Evolutionary conservation across 225 moss, liverwort and hornwort genomes (phyloP).

Genomic region (Bryum argenteum): DNA sequence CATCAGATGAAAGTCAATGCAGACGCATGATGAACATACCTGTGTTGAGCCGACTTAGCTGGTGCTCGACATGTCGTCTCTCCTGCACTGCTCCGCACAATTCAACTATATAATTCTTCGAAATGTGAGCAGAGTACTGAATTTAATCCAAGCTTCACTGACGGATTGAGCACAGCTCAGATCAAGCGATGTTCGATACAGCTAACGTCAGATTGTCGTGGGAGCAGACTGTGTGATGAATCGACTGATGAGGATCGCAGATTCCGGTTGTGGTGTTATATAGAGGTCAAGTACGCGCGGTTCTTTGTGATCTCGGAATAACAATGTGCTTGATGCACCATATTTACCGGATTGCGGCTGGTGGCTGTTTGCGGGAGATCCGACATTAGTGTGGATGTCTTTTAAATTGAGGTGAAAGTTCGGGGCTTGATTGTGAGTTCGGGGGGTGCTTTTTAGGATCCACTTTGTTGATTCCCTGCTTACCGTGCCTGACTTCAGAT

Average conservation of each 20-base stretch:
- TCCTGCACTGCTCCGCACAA: too few relatives aligned
- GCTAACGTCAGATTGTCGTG: background rate
- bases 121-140: background rate
- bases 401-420: slow-evolving; percentile 23
- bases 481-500: slow-evolving; percentile 16
- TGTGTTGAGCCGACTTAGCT: background rate
- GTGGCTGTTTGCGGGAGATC: slow-evolving; percentile 8
- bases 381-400: slow-evolving; percentile 21
- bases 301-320: too few relatives aligned
- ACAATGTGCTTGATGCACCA: background rate
- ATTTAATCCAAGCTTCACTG: background rate
- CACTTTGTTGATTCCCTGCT: slow-evolving; percentile 7
- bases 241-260: background rate
- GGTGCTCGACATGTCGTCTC: slow-evolving; percentile 8
- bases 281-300: slow-evolving; percentile 17
- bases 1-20: background rate
- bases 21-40: slow-evolving; percentile 3
- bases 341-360: slow-evolving; percentile 5
- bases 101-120: background rate
- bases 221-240: background rate
- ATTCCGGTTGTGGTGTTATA: slow-evolving; percentile 7
- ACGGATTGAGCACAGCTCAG: background rate
- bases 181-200: background rate
- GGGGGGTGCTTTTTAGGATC: background rate
- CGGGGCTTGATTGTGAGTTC: slow-evolving; percentile 20